These are phyloP conservation scores for Paecilomyces formosus DNA, from an alignment of 2,329 filamentous ascomycete species.

Conservation along the genomic window DNA sequence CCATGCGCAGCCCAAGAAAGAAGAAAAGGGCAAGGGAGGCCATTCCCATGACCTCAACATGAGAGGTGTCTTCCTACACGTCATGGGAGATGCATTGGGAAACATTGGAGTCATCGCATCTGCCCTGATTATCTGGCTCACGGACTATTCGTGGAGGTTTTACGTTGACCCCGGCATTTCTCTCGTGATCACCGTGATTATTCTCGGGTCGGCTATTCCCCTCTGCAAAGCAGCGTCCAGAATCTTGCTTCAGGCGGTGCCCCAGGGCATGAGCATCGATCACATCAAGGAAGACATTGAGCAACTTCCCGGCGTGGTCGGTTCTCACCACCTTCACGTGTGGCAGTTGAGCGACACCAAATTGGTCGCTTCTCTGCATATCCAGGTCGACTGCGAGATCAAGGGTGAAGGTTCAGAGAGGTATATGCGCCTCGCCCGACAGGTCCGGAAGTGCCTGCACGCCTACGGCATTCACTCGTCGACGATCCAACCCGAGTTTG, in stretches of 20 bases:
- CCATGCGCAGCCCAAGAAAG: constrained; percentile 63
- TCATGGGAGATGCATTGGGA: constrained; percentile 43
- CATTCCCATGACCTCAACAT: constrained; percentile 73
- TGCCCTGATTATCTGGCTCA: constrained; percentile 85
- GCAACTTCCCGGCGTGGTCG: constrained; percentile 72
- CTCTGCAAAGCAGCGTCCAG: constrained; percentile 52
- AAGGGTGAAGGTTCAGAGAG: constrained; percentile 66
- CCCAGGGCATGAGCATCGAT: constrained; percentile 76
- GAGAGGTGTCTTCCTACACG: constrained; percentile 64
- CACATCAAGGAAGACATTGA: constrained; percentile 92
- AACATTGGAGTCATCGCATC: constrained; percentile 48
- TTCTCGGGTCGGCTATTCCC: constrained; percentile 47
- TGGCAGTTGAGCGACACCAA: constrained; percentile 97
- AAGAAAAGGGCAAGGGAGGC: constrained; percentile 46
- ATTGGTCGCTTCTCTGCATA: constrained; percentile 84
- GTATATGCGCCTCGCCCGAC: constrained; percentile 85
- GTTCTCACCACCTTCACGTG: constrained; percentile 92
- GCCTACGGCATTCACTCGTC: constrained; percentile 94
- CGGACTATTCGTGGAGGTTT: constrained; percentile 68
- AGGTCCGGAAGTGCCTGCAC: constrained; percentile 81
- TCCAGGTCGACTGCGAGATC: constrained; percentile 86
- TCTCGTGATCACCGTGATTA: constrained; percentile 79
- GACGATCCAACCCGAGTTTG: constrained; percentile 90
- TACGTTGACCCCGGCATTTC: constrained; percentile 92
- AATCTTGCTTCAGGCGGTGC: constrained; percentile 89